Evolutionary conservation across 2,329 filamentous ascomycete species (phyloP).

Genomic region (Celoporthe dispersa): DNA sequence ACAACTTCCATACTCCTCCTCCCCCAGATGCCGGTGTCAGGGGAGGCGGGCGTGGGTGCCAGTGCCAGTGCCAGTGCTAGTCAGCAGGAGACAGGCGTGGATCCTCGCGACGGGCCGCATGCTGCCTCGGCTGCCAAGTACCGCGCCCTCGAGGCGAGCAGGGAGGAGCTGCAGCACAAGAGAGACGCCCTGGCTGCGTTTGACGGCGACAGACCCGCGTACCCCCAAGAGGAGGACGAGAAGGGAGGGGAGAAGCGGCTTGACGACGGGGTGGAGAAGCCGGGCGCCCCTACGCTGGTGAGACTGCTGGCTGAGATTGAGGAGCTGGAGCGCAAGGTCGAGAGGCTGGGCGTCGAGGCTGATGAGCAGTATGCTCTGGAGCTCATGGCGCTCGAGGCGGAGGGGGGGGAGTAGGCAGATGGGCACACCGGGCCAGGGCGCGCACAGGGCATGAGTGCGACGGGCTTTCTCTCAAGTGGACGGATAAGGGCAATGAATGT

Average conservation of each 20-base stretch:
- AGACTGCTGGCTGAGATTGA: conserved; percentile 40
- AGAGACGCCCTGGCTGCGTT: conserved; percentile 33
- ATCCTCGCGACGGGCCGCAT: conserved; percentile 31
- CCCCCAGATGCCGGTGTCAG: no score
- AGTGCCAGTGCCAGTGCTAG: neutral
- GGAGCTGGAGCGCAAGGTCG: conserved; percentile 44
- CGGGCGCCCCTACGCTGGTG: conserved; percentile 37
- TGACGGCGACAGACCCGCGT: conserved; percentile 24
- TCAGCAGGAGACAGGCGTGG: conserved; percentile 24
- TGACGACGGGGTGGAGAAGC: conserved; percentile 26
- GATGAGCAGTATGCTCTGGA: conserved; percentile 53
- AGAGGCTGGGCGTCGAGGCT: conserved; percentile 47
- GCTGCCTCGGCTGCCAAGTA: conserved; percentile 43
- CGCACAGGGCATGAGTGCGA: neutral
- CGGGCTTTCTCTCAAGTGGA: neutral
- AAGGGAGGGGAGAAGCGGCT: conserved; percentile 19
- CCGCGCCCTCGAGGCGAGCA: conserved; percentile 40
- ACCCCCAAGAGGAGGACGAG: conserved; percentile 7
- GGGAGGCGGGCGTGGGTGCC: conserved; percentile 23
- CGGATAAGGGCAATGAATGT: no score
- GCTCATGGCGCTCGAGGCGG: conserved; percentile 38
- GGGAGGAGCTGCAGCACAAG: conserved; percentile 40
- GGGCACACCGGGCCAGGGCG: neutral
- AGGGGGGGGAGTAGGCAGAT: conserved; percentile 30
- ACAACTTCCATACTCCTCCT: neutral